These are phyloP conservation scores for Colletotrichum sp. DNA, from an alignment of 2,329 filamentous ascomycete genomes.

Conservation along the genomic window DNA sequence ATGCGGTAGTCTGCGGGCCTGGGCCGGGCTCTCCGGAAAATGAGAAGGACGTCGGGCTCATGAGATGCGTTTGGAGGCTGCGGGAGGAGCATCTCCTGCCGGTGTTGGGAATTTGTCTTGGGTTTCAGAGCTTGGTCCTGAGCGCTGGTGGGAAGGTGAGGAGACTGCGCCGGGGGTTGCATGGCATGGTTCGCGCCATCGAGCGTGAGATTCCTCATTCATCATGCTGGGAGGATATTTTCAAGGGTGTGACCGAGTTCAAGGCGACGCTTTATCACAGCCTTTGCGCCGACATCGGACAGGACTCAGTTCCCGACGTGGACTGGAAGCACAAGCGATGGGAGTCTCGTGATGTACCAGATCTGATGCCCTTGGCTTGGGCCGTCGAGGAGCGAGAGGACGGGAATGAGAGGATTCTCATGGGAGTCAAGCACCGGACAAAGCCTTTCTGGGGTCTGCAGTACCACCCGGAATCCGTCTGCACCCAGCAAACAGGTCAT, in stretches of 20 bases:
- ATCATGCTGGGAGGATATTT: constrained; percentile 59
- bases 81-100: constrained; percentile 67
- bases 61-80: constrained; percentile 77
- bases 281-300: constrained; percentile 60
- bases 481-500: constrained; percentile 72
- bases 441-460: constrained; percentile 88
- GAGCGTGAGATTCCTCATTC: constrained; percentile 48
- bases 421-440: constrained; percentile 72
- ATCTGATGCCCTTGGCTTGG: constrained; percentile 68
- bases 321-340: constrained; percentile 46
- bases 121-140: constrained; percentile 82
- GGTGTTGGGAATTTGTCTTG: constrained; percentile 86
- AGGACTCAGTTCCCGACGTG: constrained; percentile 40
- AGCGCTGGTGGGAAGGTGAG: constrained; percentile 71
- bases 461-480: constrained; percentile 90
- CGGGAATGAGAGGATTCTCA: constrained; percentile 64
- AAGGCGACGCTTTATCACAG: constrained; percentile 81
- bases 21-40: constrained; percentile 83
- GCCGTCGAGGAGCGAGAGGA: constrained; percentile 49
- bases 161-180: constrained; percentile 73
- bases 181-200: constrained; percentile 79
- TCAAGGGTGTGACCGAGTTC: constrained; percentile 63
- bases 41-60: constrained; percentile 80
- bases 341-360: constrained; percentile 37
- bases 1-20: constrained; percentile 88